phyloP scores from a whole-genome alignment of 2,329 filamentous ascomycete species.

The Curvularia spicifera region DNA sequence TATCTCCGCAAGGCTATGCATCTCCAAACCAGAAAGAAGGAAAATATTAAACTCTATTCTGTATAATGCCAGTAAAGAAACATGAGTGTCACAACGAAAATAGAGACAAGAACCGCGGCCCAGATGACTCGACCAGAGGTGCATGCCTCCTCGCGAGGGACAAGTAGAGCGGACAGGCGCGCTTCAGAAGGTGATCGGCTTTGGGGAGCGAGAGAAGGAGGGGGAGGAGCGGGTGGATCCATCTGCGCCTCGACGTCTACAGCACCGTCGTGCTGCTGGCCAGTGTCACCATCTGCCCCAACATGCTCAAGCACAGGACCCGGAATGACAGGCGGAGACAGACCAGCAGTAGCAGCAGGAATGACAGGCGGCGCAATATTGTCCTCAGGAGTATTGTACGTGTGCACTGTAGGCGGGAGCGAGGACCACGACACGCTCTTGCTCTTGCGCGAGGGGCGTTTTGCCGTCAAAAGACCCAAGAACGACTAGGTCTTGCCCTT shows the following conservation, averaged over 20 bases:
- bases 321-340: not conserved
- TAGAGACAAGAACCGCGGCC: constrained; percentile 3
- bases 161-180: not conserved
- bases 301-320: constrained; percentile 8
- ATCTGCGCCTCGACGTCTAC: constrained; percentile 12
- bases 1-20: constrained; percentile 22
- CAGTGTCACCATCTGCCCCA: not conserved
- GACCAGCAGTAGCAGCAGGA: constrained; percentile 2
- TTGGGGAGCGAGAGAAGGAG: not conserved
- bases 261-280: constrained; percentile 1
- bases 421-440: not conserved
- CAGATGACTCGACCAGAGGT: not conserved
- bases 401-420: constrained; percentile 1
- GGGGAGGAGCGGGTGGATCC: not conserved
- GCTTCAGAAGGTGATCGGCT: not conserved
- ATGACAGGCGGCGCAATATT: constrained; percentile 1
- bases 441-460: not conserved
- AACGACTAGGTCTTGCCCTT: constrained; percentile 35
- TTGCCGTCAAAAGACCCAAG: constrained; percentile 5
- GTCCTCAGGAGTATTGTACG: constrained; percentile 7
- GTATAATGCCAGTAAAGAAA: constrained; percentile 9
- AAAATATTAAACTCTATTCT: constrained; percentile 7
- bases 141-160: not conserved
- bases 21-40: constrained; percentile 1
- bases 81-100: constrained; percentile 8